Percentiles rank a stretch among this genome's conserved stretches.
These are phyloP conservation scores for Bidens hawaiensis DNA, from an alignment of 140 eudicot genomes.

Conservation along the genomic window DNA sequence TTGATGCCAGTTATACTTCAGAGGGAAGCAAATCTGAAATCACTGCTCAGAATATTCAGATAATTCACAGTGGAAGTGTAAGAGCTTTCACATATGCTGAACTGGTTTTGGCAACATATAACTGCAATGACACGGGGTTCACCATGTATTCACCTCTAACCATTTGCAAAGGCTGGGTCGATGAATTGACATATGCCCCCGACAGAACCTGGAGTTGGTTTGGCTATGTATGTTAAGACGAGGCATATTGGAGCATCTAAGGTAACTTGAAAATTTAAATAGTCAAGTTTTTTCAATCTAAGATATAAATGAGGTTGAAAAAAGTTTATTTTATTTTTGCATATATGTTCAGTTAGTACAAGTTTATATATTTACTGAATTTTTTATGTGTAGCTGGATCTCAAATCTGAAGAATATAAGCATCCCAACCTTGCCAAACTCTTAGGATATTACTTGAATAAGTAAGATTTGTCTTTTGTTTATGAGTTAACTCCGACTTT, in stretches of 20 bases:
- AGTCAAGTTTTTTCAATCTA: too few relatives aligned
- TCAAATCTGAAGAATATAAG: neutral
- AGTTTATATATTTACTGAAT: neutral
- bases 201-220: conserved; percentile 25
- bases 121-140: neutral
- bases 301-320: too few relatives aligned
- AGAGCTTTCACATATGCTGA: conserved; percentile 18
- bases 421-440: conserved; percentile 30
- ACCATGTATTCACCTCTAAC: neutral
- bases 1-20: neutral
- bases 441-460: conserved; percentile 22
- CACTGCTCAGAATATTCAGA: neutral
- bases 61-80: neutral
- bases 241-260: neutral
- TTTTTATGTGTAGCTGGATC: conserved; percentile 14
- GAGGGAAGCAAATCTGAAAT: neutral
- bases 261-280: conserved; percentile 15
- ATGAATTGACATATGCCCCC: conserved; percentile 32
- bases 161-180: conserved; percentile 33
- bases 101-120: conserved; percentile 13
- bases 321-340: neutral
- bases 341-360: neutral
- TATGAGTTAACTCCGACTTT: conserved; percentile 9
- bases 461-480: neutral
- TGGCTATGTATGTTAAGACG: conserved; percentile 20